These are phyloP conservation scores for Citropsis articulata DNA, from an alignment of 345 rosid genomes.

Conservation along the genomic window DNA sequence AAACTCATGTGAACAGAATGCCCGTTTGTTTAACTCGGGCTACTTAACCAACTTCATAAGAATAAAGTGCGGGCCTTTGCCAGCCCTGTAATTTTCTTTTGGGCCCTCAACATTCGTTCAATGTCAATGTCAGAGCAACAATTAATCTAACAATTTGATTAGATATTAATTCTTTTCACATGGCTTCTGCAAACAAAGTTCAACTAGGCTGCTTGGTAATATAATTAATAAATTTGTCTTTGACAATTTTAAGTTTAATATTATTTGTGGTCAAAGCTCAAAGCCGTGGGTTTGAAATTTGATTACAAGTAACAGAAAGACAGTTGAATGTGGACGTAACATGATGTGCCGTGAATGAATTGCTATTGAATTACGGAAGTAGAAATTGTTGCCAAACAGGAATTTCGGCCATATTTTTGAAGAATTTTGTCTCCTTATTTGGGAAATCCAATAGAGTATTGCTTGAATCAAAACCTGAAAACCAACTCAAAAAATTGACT, in stretches of 20 bases:
- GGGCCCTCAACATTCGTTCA: neutral
- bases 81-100: neutral
- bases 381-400: neutral
- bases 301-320: neutral
- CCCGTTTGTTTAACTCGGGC: neutral
- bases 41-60: no score
- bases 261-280: neutral
- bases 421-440: neutral
- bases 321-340: neutral
- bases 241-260: neutral
- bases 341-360: slow-evolving; percentile 2
- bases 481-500: neutral
- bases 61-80: no score
- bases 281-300: neutral
- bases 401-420: neutral
- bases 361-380: neutral
- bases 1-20: neutral
- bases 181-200: neutral
- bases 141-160: neutral
- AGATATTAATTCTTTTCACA: neutral
- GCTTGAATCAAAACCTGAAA: neutral
- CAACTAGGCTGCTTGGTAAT: neutral
- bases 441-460: neutral
- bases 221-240: no score
- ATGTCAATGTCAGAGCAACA: neutral